Percentiles rank a stretch among this genome's conserved stretches.
These are phyloP conservation scores for Hypericum perforatum DNA, from an alignment of 345 rosid species.

Conservation along the genomic window DNA sequence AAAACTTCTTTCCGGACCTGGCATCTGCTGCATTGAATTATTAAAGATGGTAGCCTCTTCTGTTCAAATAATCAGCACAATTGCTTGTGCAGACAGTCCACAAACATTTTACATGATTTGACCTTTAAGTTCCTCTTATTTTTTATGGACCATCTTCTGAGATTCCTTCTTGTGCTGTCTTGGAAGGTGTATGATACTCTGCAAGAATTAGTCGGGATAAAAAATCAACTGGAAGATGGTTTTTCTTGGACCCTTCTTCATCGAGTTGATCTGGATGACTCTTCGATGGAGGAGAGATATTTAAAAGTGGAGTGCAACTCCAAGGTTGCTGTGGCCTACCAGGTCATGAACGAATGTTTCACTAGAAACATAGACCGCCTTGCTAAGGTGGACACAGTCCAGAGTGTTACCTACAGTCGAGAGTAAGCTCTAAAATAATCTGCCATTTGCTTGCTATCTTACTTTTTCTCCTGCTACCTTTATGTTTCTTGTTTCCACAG, in stretches of 20 bases:
- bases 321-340: constrained; percentile 6
- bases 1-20: too few species aligned
- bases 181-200: constrained; percentile 11
- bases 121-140: too few species aligned
- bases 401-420: constrained; percentile 3
- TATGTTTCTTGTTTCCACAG: too few species aligned
- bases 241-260: constrained; percentile 12
- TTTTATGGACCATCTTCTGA: too few species aligned
- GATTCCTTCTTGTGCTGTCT: too few species aligned
- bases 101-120: too few species aligned
- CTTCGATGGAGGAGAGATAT: not conserved
- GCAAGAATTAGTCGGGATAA: constrained; percentile 5
- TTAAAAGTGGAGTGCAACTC: constrained; percentile 4
- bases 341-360: constrained; percentile 18
- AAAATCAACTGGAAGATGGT: constrained; percentile 3
- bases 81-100: too few species aligned
- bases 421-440: constrained; percentile 7
- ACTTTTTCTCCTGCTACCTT: too few species aligned
- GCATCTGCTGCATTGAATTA: too few species aligned
- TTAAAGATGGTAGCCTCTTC: too few species aligned
- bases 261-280: not conserved
- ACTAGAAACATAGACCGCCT: not conserved
- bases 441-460: too few species aligned
- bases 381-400: not conserved
- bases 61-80: too few species aligned